Conservation (phyloP, 2,329 filamentous ascomycete genomes). For the Alternaria postmessia region DNA sequence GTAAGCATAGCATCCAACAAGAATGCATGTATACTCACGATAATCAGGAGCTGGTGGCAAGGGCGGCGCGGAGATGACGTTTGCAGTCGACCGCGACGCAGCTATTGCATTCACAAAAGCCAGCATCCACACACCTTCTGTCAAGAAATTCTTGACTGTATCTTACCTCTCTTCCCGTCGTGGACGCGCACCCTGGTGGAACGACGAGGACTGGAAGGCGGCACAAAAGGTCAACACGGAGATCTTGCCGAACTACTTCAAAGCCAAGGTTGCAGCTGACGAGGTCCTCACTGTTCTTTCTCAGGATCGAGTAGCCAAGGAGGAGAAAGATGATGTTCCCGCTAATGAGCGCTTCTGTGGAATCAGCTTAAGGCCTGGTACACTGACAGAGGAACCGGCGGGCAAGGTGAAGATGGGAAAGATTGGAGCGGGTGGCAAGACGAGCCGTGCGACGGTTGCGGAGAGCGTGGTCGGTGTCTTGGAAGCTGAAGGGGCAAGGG, state of each 20-base stretch:
- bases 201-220: slow-evolving; percentile 56
- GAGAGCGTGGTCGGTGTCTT: slow-evolving; percentile 59
- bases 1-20: slow-evolving; percentile 48
- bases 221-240: slow-evolving; percentile 59
- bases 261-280: slow-evolving; percentile 65
- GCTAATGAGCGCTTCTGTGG: slow-evolving; percentile 54
- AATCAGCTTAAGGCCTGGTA: slow-evolving; percentile 62
- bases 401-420: slow-evolving; percentile 60
- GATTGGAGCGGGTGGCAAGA: slow-evolving; percentile 51
- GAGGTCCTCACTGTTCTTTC: slow-evolving; percentile 61
- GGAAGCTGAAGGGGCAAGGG: slow-evolving; percentile 57
- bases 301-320: slow-evolving; percentile 40
- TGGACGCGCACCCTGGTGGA: slow-evolving; percentile 60
- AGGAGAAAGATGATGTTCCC: slow-evolving; percentile 36
- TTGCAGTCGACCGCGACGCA: slow-evolving; percentile 63
- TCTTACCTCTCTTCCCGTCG: slow-evolving; percentile 62
- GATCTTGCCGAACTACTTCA: slow-evolving; percentile 60
- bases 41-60: slow-evolving; percentile 62
- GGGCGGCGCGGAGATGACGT: slow-evolving; percentile 59
- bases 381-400: slow-evolving; percentile 58
- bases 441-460: slow-evolving; percentile 61
- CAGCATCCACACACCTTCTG: slow-evolving; percentile 53
- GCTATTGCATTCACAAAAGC: slow-evolving; percentile 63
- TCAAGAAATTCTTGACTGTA: slow-evolving; percentile 64
- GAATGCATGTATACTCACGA: neutral